Evolutionary conservation across 345 rosid species (phyloP).

Genomic region (Euclidium syriacum): DNA sequence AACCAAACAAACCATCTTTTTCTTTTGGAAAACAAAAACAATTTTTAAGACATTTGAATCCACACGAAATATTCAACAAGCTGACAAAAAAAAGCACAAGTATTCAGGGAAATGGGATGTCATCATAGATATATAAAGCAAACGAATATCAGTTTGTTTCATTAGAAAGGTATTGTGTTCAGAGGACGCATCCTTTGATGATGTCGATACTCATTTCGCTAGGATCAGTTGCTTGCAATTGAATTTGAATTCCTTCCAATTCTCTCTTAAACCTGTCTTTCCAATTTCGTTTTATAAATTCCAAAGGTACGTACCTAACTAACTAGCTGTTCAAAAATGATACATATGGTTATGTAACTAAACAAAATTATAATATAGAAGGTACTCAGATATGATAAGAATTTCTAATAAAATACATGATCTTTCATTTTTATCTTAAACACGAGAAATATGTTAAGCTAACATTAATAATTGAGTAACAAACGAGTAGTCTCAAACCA

Average conservation of each 20-base stretch:
- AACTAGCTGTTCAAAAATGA: constrained; percentile 23
- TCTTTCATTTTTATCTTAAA: not conserved
- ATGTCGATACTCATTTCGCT: constrained; percentile 77
- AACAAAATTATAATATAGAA: not conserved
- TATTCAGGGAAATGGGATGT: not conserved
- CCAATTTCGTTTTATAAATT: not conserved
- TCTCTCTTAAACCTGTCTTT: constrained; percentile 67
- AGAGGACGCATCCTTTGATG: constrained; percentile 47
- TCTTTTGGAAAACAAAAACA: not conserved
- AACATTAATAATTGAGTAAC: constrained; percentile 13
- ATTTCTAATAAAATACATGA: not conserved
- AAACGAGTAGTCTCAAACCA: not conserved
- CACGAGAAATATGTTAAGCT: constrained; percentile 12
- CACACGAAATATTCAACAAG: constrained; percentile 15
- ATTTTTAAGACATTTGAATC: constrained; percentile 1
- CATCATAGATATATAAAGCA: not conserved
- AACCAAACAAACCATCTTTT: not conserved
- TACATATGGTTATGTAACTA: constrained; percentile 6
- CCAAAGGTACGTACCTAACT: constrained; percentile 3
- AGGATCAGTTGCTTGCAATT: constrained; percentile 70
- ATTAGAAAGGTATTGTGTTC: not conserved
- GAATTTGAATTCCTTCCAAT: constrained; percentile 66
- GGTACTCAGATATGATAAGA: not conserved
- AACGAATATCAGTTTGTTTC: not conserved
- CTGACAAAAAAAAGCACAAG: not conserved